Conservation (phyloP, 139 green algal species). For the Closterium sp. region DNA sequence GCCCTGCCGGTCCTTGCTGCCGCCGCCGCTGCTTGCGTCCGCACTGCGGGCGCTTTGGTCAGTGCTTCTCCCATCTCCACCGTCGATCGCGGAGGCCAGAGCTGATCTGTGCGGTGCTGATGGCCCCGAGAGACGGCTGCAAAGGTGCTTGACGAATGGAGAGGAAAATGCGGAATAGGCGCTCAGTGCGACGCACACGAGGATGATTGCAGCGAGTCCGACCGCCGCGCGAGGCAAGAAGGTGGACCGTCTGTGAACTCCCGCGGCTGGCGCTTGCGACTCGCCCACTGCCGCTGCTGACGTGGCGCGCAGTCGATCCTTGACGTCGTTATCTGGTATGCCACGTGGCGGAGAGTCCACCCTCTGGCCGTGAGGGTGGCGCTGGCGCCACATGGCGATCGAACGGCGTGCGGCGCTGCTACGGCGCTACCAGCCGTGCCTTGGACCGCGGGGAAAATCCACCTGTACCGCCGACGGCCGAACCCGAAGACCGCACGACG, state of each 20-base stretch:
- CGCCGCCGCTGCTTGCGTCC: neutral
- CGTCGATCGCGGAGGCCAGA: neutral
- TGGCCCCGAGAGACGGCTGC: neutral
- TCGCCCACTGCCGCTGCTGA: neutral
- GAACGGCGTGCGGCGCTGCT: neutral
- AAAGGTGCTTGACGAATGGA: neutral
- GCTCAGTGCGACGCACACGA: neutral
- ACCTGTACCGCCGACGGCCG: no score
- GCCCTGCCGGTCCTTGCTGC: neutral
- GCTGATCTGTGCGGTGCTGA: neutral
- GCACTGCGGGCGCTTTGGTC: no score
- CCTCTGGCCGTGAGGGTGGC: neutral
- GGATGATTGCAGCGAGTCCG: neutral
- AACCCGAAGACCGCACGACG: no score
- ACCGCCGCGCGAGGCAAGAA: neutral
- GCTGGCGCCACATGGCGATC: neutral
- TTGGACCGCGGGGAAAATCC: no score
- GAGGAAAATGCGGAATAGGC: neutral
- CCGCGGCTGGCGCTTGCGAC: neutral
- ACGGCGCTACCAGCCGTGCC: neutral
- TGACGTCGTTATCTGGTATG: neutral
- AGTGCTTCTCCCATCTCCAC: no score
- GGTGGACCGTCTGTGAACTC: neutral
- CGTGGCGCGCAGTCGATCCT: neutral
- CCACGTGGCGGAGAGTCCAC: neutral